Evolutionary conservation across 352 stramenopile species (phyloP), one percentile per base, ranked within the genome.

Genomic region (Elongisporangium prolatum): DNA sequence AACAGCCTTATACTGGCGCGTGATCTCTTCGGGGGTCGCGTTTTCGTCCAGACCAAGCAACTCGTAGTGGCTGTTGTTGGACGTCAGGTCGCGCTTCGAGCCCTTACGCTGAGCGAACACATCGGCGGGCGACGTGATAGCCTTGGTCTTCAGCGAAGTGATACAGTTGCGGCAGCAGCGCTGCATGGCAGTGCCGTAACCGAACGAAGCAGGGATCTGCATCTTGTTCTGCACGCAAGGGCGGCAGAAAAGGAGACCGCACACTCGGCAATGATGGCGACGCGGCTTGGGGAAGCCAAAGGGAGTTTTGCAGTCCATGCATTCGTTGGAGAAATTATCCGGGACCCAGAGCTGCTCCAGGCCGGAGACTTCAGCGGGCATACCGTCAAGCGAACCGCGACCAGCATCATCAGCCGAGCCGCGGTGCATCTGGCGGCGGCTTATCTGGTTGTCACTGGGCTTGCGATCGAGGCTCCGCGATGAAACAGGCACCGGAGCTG

Each of bases 271-370:
- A 64, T 95, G 85, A 69, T 95, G 85, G 13, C 85, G 85, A 57
- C 80, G 80, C 14, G 82, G 80, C 66, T 92, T 91, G 44, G 80
- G 77, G 58, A 93, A 92, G 38, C 80, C 84, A 60, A 95, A 95
- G 17, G 72, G 60, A n/a, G 80, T 63, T 52, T 90, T 88, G 65
- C 85, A 95, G 72, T 95, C 84, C 85, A 95, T 95, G 61, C 85
- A 95, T 54, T 95, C 83, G 63, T 22, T 79, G 21, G 83, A 92
- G 49, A 95, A 95, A 71, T 92, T 91, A 73, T 95, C 81, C 0
- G 85, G 85, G 25, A 95, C 83, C 85, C 85, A 95, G 50, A 95
- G 77, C 69, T 93, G 85, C 55, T 95, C 81, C 3, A 95, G 75
- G 5, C 80, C 78, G 4, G 85, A 81, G 3, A 92, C 83, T 38